Percentiles rank a stretch among this genome's conserved stretches.
These are phyloP conservation scores for Lyophyllum atratum DNA, from an alignment of 768 basidiomycete species.

Conservation along the genomic window DNA sequence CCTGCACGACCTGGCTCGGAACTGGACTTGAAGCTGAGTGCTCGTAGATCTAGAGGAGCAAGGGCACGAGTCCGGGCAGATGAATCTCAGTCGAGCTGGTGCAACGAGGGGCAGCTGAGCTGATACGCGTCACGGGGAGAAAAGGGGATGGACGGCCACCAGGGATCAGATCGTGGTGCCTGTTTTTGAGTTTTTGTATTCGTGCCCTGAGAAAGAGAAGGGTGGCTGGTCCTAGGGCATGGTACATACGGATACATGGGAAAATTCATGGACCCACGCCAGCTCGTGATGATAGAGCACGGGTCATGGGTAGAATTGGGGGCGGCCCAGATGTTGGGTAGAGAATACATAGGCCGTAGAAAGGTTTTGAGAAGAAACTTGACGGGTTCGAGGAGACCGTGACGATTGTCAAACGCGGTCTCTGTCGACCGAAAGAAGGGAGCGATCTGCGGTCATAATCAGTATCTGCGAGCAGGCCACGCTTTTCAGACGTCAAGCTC, in stretches of 20 bases:
- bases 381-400: too few relatives aligned
- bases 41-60: neutral
- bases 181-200: neutral
- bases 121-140: neutral
- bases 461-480: neutral
- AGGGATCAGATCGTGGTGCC: neutral
- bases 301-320: neutral
- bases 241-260: neutral
- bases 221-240: neutral
- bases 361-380: neutral
- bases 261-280: neutral
- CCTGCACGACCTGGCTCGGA: neutral
- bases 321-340: neutral
- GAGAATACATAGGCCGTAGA: neutral
- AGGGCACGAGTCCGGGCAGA: neutral
- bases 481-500: neutral
- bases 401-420: neutral
- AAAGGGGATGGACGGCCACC: neutral
- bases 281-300: neutral
- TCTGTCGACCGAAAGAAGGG: neutral
- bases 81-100: neutral
- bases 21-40: neutral
- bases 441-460: neutral
- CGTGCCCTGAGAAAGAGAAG: neutral
- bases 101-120: neutral